These are phyloP conservation scores for maize (Zea mays) DNA, from an alignment of 176 grass and related monocot genomes.

Conservation along the genomic window DNA sequence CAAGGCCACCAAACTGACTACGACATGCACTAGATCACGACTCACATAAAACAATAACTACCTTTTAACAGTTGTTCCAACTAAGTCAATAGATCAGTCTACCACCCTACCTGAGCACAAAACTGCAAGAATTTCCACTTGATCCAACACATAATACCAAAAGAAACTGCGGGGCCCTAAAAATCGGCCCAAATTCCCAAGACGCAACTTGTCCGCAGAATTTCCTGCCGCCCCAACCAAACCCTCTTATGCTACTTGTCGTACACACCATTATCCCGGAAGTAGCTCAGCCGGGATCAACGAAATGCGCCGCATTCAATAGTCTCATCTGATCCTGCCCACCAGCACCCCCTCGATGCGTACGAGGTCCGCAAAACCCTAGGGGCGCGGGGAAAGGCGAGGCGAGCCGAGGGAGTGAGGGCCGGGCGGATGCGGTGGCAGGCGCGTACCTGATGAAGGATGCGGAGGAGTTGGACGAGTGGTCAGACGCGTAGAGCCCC, in stretches of 20 bases:
- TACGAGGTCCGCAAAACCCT: slow-evolving; percentile 41
- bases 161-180: background rate
- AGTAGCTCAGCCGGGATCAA: slow-evolving; percentile 28
- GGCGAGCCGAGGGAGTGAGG: background rate
- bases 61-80: background rate
- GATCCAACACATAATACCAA: slow-evolving; percentile 6
- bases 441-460: slow-evolving; percentile 76
- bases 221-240: background rate
- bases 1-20: slow-evolving; percentile 10
- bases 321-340: slow-evolving; percentile 26
- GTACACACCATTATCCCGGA: background rate
- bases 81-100: slow-evolving; percentile 32
- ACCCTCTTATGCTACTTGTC: background rate
- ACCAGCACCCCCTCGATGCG: background rate
- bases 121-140: slow-evolving; percentile 6
- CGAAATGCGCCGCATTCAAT: slow-evolving; percentile 3
- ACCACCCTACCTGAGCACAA: slow-evolving; percentile 11
- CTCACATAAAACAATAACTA: background rate
- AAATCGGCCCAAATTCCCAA: background rate
- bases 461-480: slow-evolving; percentile 49
- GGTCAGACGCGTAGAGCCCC: slow-evolving; percentile 81
- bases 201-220: background rate
- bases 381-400: background rate
- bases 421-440: background rate
- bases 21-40: background rate